These are phyloP conservation scores for Zelopaecilomyces penicillatus DNA, from an alignment of 2,329 filamentous ascomycete species.

Conservation along the genomic window DNA sequence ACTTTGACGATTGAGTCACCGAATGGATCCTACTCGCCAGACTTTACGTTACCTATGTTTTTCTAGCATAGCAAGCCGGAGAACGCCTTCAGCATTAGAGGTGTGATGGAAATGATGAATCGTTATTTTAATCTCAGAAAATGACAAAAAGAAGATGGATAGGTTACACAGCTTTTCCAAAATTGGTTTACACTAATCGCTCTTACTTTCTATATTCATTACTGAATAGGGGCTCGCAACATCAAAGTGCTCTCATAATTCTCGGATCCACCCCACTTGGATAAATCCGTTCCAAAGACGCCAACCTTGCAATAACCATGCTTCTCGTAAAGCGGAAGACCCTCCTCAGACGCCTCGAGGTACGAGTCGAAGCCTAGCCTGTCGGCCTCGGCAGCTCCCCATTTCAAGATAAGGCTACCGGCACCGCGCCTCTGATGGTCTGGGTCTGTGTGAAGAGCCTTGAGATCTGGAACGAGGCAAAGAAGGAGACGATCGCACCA, in stretches of 20 bases:
- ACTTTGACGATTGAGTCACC: too few species aligned
- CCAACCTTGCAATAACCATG: slow-evolving; percentile 26
- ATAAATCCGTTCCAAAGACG: slow-evolving; percentile 17
- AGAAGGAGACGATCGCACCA: not conserved
- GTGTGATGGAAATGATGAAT: too few species aligned
- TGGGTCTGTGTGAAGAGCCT: slow-evolving; percentile 29
- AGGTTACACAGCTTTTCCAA: slow-evolving; percentile 24
- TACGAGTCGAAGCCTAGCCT: slow-evolving; percentile 26
- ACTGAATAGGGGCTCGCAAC: slow-evolving; percentile 11
- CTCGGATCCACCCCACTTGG: slow-evolving; percentile 20
- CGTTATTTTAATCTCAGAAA: too few species aligned
- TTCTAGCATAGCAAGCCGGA: too few species aligned
- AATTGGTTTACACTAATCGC: not conserved
- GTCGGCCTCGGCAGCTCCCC: slow-evolving; percentile 28
- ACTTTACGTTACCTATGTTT: too few species aligned
- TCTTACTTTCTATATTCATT: not conserved
- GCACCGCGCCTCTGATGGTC: slow-evolving; percentile 28
- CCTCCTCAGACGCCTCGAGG: slow-evolving; percentile 27
- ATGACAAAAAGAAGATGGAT: slow-evolving; percentile 39
- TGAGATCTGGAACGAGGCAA: slow-evolving; percentile 21
- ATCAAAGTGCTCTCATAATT: slow-evolving; percentile 15
- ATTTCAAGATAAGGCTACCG: slow-evolving; percentile 25
- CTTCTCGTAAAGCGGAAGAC: slow-evolving; percentile 25
- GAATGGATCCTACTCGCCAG: too few species aligned
- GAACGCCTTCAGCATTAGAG: too few species aligned